Percentiles rank a stretch among this genome's conserved stretches.
Evolutionary conservation across 129 eudicot genomes (phyloP).

Genomic region (Deinandra increscens): DNA sequence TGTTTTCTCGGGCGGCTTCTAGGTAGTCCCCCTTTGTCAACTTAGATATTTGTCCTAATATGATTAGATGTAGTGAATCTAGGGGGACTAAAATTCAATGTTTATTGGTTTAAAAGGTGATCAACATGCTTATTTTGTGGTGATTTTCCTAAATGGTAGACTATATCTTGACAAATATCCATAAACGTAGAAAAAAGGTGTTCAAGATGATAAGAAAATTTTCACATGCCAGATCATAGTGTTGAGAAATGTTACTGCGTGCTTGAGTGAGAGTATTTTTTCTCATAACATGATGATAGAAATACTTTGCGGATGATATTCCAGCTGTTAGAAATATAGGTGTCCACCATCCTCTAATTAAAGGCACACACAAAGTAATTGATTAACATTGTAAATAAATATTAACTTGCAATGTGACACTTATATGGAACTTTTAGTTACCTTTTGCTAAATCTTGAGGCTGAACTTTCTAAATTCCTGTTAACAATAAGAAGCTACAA

Average conservation of each 20-base stretch:
- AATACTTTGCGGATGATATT: constrained; percentile 71
- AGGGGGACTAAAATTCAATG: no score
- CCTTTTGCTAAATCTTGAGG: constrained; percentile 50
- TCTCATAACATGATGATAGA: constrained; percentile 54
- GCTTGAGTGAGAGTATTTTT: constrained; percentile 77
- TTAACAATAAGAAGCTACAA: constrained; percentile 62
- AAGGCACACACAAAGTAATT: not conserved
- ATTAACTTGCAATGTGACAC: not conserved
- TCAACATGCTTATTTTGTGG: no score
- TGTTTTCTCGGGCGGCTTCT: no score
- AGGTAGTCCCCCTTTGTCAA: no score
- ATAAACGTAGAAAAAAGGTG: not conserved
- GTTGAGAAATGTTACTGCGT: constrained; percentile 79
- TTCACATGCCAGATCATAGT: constrained; percentile 66
- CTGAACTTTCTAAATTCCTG: constrained; percentile 40
- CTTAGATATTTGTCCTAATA: no score
- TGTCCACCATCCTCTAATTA: constrained; percentile 90
- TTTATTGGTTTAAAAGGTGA: no score
- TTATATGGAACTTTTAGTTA: constrained; percentile 13
- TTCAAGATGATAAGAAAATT: not conserved
- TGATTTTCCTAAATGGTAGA: no score
- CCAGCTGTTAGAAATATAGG: constrained; percentile 73
- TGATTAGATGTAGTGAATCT: no score
- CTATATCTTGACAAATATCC: no score
- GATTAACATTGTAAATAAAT: not conserved